These are phyloP conservation scores for Candida sanyiensis DNA, from an alignment of 805 yeast species.

Conservation along the genomic window DNA sequence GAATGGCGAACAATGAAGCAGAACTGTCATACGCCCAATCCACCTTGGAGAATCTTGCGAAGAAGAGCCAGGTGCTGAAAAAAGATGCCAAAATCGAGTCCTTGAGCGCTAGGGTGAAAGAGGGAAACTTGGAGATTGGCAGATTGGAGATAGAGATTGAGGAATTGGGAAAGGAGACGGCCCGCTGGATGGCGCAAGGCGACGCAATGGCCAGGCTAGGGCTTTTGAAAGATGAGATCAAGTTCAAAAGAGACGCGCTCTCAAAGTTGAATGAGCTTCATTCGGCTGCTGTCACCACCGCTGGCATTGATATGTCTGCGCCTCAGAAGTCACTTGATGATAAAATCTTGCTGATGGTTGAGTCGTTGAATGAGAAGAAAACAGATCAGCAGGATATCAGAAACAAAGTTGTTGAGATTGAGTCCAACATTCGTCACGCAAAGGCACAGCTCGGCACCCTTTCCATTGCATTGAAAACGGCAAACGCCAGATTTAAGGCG, in stretches of 20 bases:
- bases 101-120: conserved; percentile 32
- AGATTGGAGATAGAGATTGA: conserved; percentile 45
- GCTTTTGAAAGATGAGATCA: conserved; percentile 36
- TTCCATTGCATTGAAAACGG: conserved; percentile 7
- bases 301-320: conserved; percentile 17
- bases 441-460: conserved; percentile 6
- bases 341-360: too few species aligned
- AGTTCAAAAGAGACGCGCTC: conserved; percentile 28
- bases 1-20: conserved; percentile 38
- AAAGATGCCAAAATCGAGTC: conserved; percentile 24
- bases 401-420: conserved; percentile 18
- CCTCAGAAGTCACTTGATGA: conserved; percentile 5
- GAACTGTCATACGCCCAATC: conserved; percentile 42
- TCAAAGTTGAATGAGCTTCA: conserved; percentile 26
- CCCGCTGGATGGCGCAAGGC: conserved; percentile 49
- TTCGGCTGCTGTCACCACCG: conserved; percentile 18
- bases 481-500: conserved; percentile 13
- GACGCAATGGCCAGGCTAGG: conserved; percentile 52
- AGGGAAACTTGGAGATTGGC: conserved; percentile 33
- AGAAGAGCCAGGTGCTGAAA: conserved; percentile 30
- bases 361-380: neutral
- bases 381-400: conserved; percentile 10
- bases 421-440: conserved; percentile 17
- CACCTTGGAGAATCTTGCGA: conserved; percentile 35
- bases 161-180: conserved; percentile 42